Evolutionary conservation across 1,139 yeast genomes (phyloP).

Genomic region (Yamadazyma songkhlaensis): DNA sequence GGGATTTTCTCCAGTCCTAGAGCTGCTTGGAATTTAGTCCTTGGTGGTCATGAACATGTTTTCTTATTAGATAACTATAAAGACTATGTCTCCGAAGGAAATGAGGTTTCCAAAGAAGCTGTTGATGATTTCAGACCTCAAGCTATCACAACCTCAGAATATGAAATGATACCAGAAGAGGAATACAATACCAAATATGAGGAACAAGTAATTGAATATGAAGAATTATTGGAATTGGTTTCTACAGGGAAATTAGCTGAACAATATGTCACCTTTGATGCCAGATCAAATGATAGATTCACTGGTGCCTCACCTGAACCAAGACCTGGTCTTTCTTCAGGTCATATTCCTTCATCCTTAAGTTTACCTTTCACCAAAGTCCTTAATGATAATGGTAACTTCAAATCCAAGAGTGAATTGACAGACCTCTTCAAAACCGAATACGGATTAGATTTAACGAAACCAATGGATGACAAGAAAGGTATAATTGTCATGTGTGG

Average conservation of each 20-base stretch:
- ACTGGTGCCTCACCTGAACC: constrained; percentile 84
- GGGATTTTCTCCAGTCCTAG: constrained; percentile 89
- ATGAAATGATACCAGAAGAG: constrained; percentile 15
- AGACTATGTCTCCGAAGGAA: constrained; percentile 35
- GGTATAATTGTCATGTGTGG: constrained; percentile 90
- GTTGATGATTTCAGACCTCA: constrained; percentile 15
- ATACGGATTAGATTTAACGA: constrained; percentile 31
- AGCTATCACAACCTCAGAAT: constrained; percentile 12
- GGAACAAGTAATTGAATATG: constrained; percentile 57
- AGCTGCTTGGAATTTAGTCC: constrained; percentile 82
- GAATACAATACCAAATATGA: constrained; percentile 31
- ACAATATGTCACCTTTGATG: constrained; percentile 67
- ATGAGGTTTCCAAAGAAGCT: constrained; percentile 14
- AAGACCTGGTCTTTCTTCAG: constrained; percentile 79
- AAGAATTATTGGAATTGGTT: constrained; percentile 60
- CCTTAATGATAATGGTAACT: constrained; percentile 47
- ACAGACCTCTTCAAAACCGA: constrained; percentile 40
- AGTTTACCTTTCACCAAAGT: constrained; percentile 75
- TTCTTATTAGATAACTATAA: constrained; percentile 62
- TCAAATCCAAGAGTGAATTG: constrained; percentile 47
- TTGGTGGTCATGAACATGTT: constrained; percentile 72
- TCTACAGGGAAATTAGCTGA: constrained; percentile 43
- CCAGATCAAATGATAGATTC: constrained; percentile 73
- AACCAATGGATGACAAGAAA: constrained; percentile 30
- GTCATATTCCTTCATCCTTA: constrained; percentile 80